A percentile compares a stretch with the other conserved stretches of the same genome.
phyloP scores from a whole-genome alignment of 257 asterid species.

The Ballota nigra region DNA sequence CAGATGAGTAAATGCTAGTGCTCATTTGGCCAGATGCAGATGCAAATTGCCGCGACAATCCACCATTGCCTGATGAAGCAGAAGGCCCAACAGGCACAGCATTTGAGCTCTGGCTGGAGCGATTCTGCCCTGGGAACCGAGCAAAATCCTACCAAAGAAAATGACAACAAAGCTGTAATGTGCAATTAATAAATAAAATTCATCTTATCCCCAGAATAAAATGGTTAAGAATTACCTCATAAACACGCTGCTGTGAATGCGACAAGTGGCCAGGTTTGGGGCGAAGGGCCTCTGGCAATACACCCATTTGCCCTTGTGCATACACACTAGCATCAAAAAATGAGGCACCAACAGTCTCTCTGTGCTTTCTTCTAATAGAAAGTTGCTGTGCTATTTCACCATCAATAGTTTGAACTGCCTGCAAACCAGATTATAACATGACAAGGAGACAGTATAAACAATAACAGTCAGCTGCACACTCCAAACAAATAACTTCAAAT shows the following conservation, averaged over 20 bases:
- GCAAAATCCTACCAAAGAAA: slow-evolving; percentile 76
- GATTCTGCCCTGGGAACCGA: slow-evolving; percentile 90
- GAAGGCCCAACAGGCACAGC: slow-evolving; percentile 70
- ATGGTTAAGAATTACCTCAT: slow-evolving; percentile 58
- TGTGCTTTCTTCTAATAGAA: slow-evolving; percentile 66
- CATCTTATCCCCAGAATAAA: slow-evolving; percentile 9
- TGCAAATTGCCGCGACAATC: slow-evolving; percentile 53
- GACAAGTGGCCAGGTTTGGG: slow-evolving; percentile 95
- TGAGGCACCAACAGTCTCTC: slow-evolving; percentile 74
- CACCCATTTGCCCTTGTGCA: slow-evolving; percentile 75
- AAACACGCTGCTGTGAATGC: slow-evolving; percentile 90
- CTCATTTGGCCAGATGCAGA: slow-evolving; percentile 57
- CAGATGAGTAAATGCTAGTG: slow-evolving; percentile 53
- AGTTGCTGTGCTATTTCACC: slow-evolving; percentile 86
- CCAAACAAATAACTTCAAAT: background rate
- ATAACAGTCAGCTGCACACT: slow-evolving; percentile 1
- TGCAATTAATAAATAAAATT: slow-evolving; percentile 11
- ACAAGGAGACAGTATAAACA: background rate
- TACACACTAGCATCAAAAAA: slow-evolving; percentile 65
- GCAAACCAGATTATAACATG: slow-evolving; percentile 19
- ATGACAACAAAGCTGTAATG: slow-evolving; percentile 11
- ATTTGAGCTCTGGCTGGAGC: slow-evolving; percentile 72
- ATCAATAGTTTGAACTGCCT: slow-evolving; percentile 95
- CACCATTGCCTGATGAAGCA: slow-evolving; percentile 48
- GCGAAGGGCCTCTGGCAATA: slow-evolving; percentile 88